These are phyloP conservation scores for Omphalotus olearius DNA, from an alignment of 1,284 basidiomycete species.

Conservation along the genomic window DNA sequence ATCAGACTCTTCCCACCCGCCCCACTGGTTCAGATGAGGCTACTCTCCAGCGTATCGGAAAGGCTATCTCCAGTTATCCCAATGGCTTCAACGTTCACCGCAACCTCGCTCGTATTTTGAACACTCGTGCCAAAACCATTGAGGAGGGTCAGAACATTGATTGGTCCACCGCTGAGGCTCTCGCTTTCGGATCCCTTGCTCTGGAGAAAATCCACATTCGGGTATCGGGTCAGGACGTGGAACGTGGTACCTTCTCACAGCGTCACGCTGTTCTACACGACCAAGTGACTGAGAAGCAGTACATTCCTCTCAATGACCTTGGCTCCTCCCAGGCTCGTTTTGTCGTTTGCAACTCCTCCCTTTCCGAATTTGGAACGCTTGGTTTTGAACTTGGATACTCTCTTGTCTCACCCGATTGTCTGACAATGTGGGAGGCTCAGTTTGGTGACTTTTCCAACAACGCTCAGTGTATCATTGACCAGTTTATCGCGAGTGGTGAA, in stretches of 20 bases:
- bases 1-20: conserved; percentile 86
- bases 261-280: conserved; percentile 97
- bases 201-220: conserved; percentile 94
- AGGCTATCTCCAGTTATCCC: conserved; percentile 83
- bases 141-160: conserved; percentile 93
- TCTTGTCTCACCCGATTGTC: conserved; percentile 89
- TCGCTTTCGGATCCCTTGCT: conserved; percentile 92
- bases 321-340: conserved; percentile 87
- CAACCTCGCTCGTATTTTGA: conserved; percentile 93
- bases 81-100: conserved; percentile 85
- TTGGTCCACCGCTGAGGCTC: conserved; percentile 98
- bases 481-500: conserved; percentile 98
- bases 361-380: conserved; percentile 94
- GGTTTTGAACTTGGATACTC: conserved; percentile 99
- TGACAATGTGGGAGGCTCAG: conserved; percentile 99
- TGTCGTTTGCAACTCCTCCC: conserved; percentile 94
- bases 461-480: conserved; percentile 98
- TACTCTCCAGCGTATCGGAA: conserved; percentile 83
- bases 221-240: conserved; percentile 97
- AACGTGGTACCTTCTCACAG: conserved; percentile 99
- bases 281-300: conserved; percentile 89
- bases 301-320: conserved; percentile 87
- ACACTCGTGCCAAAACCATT: conserved; percentile 83
- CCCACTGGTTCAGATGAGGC: conserved; percentile 80
- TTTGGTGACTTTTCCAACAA: conserved; percentile 99